These are phyloP conservation scores for Macaranga tanarius DNA, from an alignment of 441 rosid species.

Conservation along the genomic window DNA sequence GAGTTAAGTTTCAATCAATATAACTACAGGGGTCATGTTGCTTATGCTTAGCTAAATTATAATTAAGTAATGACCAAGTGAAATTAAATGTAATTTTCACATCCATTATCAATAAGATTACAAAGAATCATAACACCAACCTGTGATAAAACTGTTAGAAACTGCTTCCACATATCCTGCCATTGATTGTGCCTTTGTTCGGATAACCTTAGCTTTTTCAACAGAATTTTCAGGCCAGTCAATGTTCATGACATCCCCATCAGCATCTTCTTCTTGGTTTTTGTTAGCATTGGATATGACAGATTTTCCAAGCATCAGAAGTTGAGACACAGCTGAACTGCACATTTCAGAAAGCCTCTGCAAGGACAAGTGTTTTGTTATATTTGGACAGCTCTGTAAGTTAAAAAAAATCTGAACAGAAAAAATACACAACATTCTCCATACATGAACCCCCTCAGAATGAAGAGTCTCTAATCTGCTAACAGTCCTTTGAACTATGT, in stretches of 20 bases:
- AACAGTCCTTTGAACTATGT: conserved; percentile 75
- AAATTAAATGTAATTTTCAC: too few species aligned
- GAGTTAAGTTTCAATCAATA: too few species aligned
- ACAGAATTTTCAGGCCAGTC: conserved; percentile 92
- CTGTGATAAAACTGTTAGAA: conserved; percentile 82
- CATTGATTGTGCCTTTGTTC: conserved; percentile 67
- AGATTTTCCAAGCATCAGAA: conserved; percentile 77
- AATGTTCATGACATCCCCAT: conserved; percentile 42
- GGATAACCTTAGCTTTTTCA: conserved; percentile 78
- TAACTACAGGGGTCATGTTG: too few species aligned
- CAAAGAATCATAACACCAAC: conserved; percentile 33
- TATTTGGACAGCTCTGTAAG: background rate
- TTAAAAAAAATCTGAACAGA: background rate
- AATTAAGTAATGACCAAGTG: too few species aligned
- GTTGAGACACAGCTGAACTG: conserved; percentile 83
- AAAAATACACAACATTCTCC: conserved; percentile 23
- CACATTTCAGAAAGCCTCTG: conserved; percentile 97
- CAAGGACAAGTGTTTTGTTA: conserved; percentile 29
- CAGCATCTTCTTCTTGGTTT: conserved; percentile 60
- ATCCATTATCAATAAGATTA: too few species aligned
- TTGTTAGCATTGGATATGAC: conserved; percentile 65
- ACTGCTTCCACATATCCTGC: conserved; percentile 74
- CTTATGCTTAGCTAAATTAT: too few species aligned
- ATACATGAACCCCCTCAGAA: conserved; percentile 96
- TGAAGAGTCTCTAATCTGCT: conserved; percentile 92